Evolutionary conservation across 2,329 filamentous ascomycete genomes (phyloP).

Genomic region (Fusarium cicatricum): DNA sequence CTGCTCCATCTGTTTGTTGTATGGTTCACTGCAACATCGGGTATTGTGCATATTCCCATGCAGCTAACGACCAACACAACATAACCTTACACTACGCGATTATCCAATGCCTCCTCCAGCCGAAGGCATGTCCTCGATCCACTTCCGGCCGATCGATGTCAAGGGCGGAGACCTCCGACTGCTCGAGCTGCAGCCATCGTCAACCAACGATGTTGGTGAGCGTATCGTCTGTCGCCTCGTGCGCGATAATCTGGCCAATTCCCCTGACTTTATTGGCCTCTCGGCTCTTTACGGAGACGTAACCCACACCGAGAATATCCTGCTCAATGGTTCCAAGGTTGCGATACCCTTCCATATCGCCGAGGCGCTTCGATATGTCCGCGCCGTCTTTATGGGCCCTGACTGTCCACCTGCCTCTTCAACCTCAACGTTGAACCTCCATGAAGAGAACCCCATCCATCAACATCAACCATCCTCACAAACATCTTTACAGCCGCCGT

Average conservation of each 20-base stretch:
- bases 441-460: slow-evolving; percentile 12
- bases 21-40: too few relatives aligned
- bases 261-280: slow-evolving; percentile 34
- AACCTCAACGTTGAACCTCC: slow-evolving; percentile 22
- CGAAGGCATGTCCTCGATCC: slow-evolving; percentile 33
- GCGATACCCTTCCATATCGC: slow-evolving; percentile 27
- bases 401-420: not conserved
- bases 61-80: too few relatives aligned
- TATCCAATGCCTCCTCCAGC: slow-evolving; percentile 8
- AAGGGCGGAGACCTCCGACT: slow-evolving; percentile 26
- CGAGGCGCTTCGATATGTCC: slow-evolving; percentile 34
- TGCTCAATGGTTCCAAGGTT: slow-evolving; percentile 25
- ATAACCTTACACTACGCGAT: too few relatives aligned
- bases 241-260: slow-evolving; percentile 26
- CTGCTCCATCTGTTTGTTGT: too few relatives aligned
- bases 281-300: slow-evolving; percentile 36
- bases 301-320: slow-evolving; percentile 27
- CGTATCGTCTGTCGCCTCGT: slow-evolving; percentile 33
- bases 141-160: slow-evolving; percentile 30
- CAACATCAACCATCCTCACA: too few relatives aligned
- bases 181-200: slow-evolving; percentile 33
- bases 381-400: slow-evolving; percentile 33
- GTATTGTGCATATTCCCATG: too few relatives aligned
- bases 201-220: slow-evolving; percentile 31
- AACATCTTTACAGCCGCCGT: slow-evolving; percentile 1